Conservation (phyloP, 805 yeast genomes). For the Saccharomycopsis synnaedendra region DNA sequence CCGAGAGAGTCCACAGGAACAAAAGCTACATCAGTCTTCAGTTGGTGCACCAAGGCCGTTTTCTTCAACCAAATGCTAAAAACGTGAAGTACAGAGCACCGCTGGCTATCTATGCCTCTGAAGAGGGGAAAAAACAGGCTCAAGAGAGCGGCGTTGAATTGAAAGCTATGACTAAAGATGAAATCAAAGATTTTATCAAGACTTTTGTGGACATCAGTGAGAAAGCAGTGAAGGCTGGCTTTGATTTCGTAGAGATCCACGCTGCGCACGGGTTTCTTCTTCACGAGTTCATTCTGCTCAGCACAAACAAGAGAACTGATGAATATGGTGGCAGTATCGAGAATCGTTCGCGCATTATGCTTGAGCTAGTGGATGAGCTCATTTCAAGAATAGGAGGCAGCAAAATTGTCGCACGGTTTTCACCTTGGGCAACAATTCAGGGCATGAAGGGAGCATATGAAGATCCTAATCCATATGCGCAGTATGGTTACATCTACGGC, state of each 20-base stretch:
- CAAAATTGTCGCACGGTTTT: slow-evolving; percentile 34
- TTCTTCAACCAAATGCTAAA: slow-evolving; percentile 26
- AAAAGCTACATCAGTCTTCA: slow-evolving; percentile 36
- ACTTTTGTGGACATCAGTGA: slow-evolving; percentile 35
- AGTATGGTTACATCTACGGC: slow-evolving; percentile 21
- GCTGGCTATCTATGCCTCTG: slow-evolving; percentile 25
- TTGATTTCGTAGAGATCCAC: slow-evolving; percentile 54
- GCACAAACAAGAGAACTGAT: slow-evolving; percentile 44
- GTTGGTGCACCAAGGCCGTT: slow-evolving; percentile 40
- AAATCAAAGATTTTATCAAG: slow-evolving; percentile 30
- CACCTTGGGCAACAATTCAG: slow-evolving; percentile 34
- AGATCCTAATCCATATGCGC: slow-evolving; percentile 26
- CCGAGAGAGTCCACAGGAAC: slow-evolving; percentile 38
- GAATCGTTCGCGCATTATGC: slow-evolving; percentile 38
- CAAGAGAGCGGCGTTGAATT: slow-evolving; percentile 22
- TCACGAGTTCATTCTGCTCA: slow-evolving; percentile 34
- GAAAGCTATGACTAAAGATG: slow-evolving; percentile 27
- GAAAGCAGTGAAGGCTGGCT: slow-evolving; percentile 38
- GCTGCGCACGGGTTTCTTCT: slow-evolving; percentile 51
- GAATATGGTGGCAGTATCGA: slow-evolving; percentile 54
- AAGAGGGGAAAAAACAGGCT: slow-evolving; percentile 27
- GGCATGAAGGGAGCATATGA: slow-evolving; percentile 27
- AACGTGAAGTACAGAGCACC: slow-evolving; percentile 31
- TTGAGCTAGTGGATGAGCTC: slow-evolving; percentile 39
- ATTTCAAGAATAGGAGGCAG: slow-evolving; percentile 35